A percentile compares a stretch with the other conserved stretches of the same genome.
Evolutionary conservation across 176 grass and related monocot genomes (phyloP).

Genomic region (Avena insularis): DNA sequence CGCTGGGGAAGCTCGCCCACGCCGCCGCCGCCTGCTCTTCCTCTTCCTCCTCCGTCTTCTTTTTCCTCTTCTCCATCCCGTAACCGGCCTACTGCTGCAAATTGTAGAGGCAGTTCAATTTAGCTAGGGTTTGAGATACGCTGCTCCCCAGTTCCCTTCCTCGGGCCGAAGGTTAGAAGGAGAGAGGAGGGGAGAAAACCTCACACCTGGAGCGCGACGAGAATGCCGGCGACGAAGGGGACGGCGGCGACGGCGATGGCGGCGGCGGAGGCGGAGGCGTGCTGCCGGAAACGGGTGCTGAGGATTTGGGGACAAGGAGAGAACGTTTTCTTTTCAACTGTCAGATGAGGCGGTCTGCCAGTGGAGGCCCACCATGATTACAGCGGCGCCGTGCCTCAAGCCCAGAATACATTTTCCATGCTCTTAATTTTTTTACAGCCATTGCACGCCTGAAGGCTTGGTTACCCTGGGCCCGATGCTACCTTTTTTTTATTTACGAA

Average conservation of each 20-base stretch:
- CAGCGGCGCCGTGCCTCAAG: too few species aligned
- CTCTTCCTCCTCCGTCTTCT: neutral
- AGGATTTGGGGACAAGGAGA: neutral
- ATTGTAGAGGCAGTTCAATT: neutral
- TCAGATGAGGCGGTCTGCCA: too few species aligned
- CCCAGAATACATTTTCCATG: too few species aligned
- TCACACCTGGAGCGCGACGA: neutral
- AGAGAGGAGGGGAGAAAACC: neutral
- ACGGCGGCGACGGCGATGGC: neutral
- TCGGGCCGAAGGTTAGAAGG: neutral
- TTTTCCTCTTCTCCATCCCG: neutral
- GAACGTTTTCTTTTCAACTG: too few species aligned
- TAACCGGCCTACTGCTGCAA: neutral
- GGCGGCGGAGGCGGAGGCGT: neutral
- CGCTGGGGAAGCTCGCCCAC: neutral
- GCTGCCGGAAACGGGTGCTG: neutral
- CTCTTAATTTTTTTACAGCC: too few species aligned
- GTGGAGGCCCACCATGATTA: too few species aligned
- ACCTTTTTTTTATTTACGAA: too few species aligned
- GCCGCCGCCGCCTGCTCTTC: neutral
- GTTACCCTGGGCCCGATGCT: too few species aligned
- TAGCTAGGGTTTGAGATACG: neutral
- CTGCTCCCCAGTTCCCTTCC: neutral
- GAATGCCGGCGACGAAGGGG: neutral
- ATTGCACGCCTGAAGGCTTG: too few species aligned